A percentile compares a stretch with the other conserved stretches of the same genome.
Evolutionary conservation across 2,329 filamentous ascomycete genomes (phyloP).

Genomic region (Boeremia exigua): DNA sequence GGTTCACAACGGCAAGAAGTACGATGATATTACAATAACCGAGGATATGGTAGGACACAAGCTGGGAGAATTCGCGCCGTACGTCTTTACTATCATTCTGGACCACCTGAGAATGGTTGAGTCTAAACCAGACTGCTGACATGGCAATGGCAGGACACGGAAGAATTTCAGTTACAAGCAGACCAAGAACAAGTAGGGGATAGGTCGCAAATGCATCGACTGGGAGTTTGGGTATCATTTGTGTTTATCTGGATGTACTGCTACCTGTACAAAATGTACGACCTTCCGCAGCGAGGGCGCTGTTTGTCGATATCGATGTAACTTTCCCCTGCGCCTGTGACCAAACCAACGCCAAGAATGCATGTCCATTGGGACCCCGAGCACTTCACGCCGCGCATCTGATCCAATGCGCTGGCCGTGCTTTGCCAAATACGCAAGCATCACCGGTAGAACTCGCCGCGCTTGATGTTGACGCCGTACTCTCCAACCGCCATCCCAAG

Average conservation of each 20-base stretch:
- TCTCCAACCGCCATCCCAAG: constrained; percentile 97
- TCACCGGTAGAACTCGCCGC: constrained; percentile 94
- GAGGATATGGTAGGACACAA: constrained; percentile 98
- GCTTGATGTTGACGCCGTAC: constrained; percentile 97
- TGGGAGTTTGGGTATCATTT: constrained; percentile 48
- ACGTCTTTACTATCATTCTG: constrained; percentile 46
- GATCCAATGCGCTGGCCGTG: neutral
- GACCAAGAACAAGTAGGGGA: constrained; percentile 70
- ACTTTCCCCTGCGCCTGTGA: constrained; percentile 25
- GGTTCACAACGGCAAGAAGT: constrained; percentile 89
- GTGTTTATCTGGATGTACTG: constrained; percentile 40
- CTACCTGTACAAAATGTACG: constrained; percentile 42
- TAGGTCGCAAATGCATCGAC: constrained; percentile 28
- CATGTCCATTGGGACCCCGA: constrained; percentile 11
- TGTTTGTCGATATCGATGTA: neutral
- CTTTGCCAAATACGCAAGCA: neutral
- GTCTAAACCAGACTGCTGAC: constrained; percentile 9
- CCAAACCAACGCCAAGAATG: constrained; percentile 38
- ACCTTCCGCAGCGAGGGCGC: constrained; percentile 11
- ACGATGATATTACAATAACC: constrained; percentile 81
- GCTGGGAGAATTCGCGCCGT: constrained; percentile 90
- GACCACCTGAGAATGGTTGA: no score
- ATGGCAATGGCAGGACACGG: constrained; percentile 60
- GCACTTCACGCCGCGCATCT: neutral
- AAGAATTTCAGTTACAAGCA: constrained; percentile 72